Evolutionary conservation across 2,329 filamentous ascomycete species (phyloP).

Genomic region (Pseudocercospora crystallina): DNA sequence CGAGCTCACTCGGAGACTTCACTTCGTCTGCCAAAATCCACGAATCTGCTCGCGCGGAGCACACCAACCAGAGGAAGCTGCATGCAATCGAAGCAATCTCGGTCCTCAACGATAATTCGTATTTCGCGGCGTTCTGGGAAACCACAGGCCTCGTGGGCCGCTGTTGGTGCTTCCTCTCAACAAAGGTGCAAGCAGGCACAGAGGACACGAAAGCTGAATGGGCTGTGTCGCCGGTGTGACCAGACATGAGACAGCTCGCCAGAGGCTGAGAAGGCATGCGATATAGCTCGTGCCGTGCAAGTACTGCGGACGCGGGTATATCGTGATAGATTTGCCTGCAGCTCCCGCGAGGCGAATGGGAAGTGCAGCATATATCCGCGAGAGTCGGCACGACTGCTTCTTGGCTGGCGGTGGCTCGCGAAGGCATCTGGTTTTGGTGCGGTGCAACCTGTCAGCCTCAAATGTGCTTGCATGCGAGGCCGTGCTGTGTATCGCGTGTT

Average conservation of each 20-base stretch:
- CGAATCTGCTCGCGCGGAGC: constrained; percentile 2
- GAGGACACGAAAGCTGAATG: neutral
- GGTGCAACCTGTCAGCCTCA: too few relatives aligned
- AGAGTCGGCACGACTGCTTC: neutral
- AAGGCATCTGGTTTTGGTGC: neutral
- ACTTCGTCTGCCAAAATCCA: neutral
- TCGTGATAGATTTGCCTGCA: neutral
- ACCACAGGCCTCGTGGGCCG: too few relatives aligned
- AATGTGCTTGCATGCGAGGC: neutral
- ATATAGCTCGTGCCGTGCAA: too few relatives aligned
- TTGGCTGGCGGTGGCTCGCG: neutral
- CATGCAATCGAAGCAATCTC: neutral
- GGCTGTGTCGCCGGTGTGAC: neutral
- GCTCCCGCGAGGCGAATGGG: neutral
- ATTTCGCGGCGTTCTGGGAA: too few relatives aligned
- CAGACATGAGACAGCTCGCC: neutral
- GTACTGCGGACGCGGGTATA: neutral
- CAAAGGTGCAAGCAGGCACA: neutral
- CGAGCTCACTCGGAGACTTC: neutral
- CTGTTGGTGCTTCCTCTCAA: too few relatives aligned
- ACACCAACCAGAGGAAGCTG: neutral
- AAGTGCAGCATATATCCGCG: neutral
- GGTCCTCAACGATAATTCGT: too few relatives aligned
- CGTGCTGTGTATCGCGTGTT: neutral
- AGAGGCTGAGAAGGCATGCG: neutral